phyloP scores from a whole-genome alignment of 805 yeast species.

The Yamadazyma paraphyllophila region DNA sequence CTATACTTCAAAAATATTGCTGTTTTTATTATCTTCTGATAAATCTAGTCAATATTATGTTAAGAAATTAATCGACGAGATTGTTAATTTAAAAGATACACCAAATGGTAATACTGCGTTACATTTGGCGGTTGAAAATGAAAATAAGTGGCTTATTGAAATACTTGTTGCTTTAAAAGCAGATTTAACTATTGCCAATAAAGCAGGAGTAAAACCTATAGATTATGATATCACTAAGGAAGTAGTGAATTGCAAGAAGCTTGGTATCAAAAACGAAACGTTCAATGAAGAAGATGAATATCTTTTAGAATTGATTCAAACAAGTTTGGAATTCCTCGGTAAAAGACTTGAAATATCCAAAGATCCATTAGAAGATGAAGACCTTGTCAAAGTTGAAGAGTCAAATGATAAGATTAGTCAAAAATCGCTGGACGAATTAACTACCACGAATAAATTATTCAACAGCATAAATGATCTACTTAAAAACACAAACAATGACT shows the following conservation, averaged over 20 bases:
- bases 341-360: constrained; percentile 21
- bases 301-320: constrained; percentile 32
- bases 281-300: constrained; percentile 23
- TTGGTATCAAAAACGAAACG: constrained; percentile 12
- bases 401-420: constrained; percentile 2
- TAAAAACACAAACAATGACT: constrained; percentile 36
- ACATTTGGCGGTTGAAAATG: constrained; percentile 41
- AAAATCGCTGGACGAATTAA: constrained; percentile 8
- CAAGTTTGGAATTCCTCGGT: constrained; percentile 32
- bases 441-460: constrained; percentile 32
- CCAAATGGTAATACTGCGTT: constrained; percentile 38
- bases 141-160: constrained; percentile 37
- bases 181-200: constrained; percentile 69
- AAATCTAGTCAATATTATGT: constrained; percentile 20
- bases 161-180: constrained; percentile 35
- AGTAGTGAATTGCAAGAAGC: constrained; percentile 15
- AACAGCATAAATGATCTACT: constrained; percentile 40
- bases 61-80: constrained; percentile 17
- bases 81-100: constrained; percentile 36
- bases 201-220: constrained; percentile 79
- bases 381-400: constrained; percentile 3
- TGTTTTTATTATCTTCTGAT: constrained; percentile 25
- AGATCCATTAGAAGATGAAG: constrained; percentile 14
- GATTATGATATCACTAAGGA: constrained; percentile 76
- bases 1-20: constrained; percentile 33